These are phyloP conservation scores for Gaeumannomyces sp. DNA, from an alignment of 2,329 filamentous ascomycete species.

Conservation along the genomic window DNA sequence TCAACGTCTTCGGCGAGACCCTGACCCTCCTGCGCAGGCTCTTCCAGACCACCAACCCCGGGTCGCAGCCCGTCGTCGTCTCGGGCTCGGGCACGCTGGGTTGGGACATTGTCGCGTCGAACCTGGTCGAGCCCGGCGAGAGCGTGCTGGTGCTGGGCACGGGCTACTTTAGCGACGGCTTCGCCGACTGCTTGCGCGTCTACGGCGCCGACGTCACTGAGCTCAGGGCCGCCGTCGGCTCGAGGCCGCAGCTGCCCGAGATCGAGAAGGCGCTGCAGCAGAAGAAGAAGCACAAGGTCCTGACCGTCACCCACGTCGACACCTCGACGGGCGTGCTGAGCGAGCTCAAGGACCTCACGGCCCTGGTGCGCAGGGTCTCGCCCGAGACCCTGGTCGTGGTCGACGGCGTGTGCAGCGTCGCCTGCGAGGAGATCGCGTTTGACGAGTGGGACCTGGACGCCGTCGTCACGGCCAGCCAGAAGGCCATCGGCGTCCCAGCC, in stretches of 20 bases:
- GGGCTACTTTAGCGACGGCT: slow-evolving; percentile 94
- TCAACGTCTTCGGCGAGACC: slow-evolving; percentile 85
- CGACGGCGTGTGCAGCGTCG: slow-evolving; percentile 95
- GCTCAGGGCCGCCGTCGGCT: slow-evolving; percentile 81
- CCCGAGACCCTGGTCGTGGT: slow-evolving; percentile 89
- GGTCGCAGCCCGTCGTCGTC: slow-evolving; percentile 86
- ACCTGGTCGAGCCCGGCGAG: slow-evolving; percentile 83
- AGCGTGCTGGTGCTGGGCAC: slow-evolving; percentile 89
- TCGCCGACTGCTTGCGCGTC: slow-evolving; percentile 83
- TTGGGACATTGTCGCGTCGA: slow-evolving; percentile 95
- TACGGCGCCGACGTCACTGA: slow-evolving; percentile 90
- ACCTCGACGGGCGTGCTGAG: slow-evolving; percentile 94
- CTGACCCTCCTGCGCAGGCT: slow-evolving; percentile 84
- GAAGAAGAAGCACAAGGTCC: slow-evolving; percentile 89
- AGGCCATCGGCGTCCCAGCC: slow-evolving; percentile 92
- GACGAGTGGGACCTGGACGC: slow-evolving; percentile 92
- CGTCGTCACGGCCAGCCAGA: slow-evolving; percentile 91
- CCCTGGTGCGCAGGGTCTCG: slow-evolving; percentile 77
- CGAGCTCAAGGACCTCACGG: slow-evolving; percentile 77
- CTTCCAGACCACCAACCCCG: slow-evolving; percentile 80
- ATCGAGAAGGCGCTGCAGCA: slow-evolving; percentile 82
- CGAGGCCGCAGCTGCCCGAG: slow-evolving; percentile 77
- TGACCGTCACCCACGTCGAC: slow-evolving; percentile 96
- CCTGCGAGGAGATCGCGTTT: slow-evolving; percentile 91
- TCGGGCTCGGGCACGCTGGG: slow-evolving; percentile 92